Conservation (phyloP, 2,329 filamentous ascomycete species). For the Didymella pomorum region DNA sequence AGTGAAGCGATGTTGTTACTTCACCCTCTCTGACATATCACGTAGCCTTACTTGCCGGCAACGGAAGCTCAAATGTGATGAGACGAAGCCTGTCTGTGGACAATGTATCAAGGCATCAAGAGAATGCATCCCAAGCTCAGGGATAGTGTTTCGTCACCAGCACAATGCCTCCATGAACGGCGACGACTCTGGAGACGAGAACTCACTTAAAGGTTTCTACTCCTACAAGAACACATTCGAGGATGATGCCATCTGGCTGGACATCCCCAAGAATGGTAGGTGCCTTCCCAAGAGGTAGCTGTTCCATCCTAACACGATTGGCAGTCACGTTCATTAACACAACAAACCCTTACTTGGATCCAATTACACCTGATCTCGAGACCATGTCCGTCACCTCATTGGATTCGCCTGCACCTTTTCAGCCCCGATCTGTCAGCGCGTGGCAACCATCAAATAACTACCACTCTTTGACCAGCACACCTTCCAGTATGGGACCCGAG, state of each 20-base stretch:
- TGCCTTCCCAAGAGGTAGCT: slow-evolving; percentile 1
- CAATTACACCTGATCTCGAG: slow-evolving; percentile 47
- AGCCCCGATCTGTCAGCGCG: slow-evolving; percentile 34
- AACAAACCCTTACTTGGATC: slow-evolving; percentile 67
- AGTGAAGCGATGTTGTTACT: slow-evolving; percentile 23
- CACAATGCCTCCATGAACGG: slow-evolving; percentile 75
- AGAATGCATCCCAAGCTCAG: slow-evolving; percentile 68
- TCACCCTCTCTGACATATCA: slow-evolving; percentile 15
- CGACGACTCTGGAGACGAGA: slow-evolving; percentile 53
- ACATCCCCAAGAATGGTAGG: slow-evolving; percentile 66
- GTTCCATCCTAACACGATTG: slow-evolving; percentile 19
- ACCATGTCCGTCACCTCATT: slow-evolving; percentile 42
- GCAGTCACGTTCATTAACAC: slow-evolving; percentile 69
- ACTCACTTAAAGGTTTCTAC: slow-evolving; percentile 67
- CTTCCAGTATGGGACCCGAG: slow-evolving; percentile 60
- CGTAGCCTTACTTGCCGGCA: slow-evolving; percentile 62
- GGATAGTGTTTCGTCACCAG: slow-evolving; percentile 72
- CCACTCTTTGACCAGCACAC: slow-evolving; percentile 42
- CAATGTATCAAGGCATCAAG: slow-evolving; percentile 68
- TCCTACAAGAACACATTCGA: slow-evolving; percentile 72
- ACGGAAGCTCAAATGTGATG: slow-evolving; percentile 71
- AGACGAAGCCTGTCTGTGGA: slow-evolving; percentile 67
- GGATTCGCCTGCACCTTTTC: slow-evolving; percentile 45
- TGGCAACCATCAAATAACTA: slow-evolving; percentile 41
- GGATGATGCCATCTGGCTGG: slow-evolving; percentile 67